Base-by-base conservation (phyloP, 2,329 filamentous ascomycete species). In the Fusarium newnesense region DNA sequence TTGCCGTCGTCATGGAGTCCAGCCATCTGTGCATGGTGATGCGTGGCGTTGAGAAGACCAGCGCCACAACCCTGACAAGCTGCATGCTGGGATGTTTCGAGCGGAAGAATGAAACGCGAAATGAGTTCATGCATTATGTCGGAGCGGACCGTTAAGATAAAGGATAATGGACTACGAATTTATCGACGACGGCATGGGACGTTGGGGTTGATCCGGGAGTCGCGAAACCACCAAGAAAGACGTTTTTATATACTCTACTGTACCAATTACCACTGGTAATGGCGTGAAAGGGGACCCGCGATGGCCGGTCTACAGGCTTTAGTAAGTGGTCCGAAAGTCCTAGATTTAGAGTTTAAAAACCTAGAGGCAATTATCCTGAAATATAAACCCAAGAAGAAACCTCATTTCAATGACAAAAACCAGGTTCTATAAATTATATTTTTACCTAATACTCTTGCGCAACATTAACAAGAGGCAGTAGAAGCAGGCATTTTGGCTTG, bases 21-120 rank as follows among this genome's bases (percentile, higher is more conserved):
- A 95, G 91, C 79, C 96, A 99, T 84, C 86, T 98, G 49, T 99
- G 96, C 86, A 99, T 98, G 96, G 95, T 97, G 19, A 98, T 98
- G 95, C 90, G 96, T 50, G 96, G 96, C n/a, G 96, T 98, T 16
- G 90, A 98, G 81, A 98, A 99, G 87, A 95, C 94, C 1, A 90
- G 88, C 43, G 92, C 93, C 57, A 93, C 89, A n/a, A 98, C 96
- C 10, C 96, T 97, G 40, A 99, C 96, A 24, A 98, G 95, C 85
- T 98, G 96, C 81, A 97, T 99, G 84, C 89, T 98, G n/a, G 96
- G 96, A 42, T 95, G 94, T 78, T 97, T 99, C 87, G 92, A 97
- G 80, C 92, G 92, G 67, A 94, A 94, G 77, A 94, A 94, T 68
- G 97, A 97, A 87, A 98, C 95, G 13, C 88, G 96, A 77, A 97